Base-by-base conservation (phyloP, 2,329 filamentous ascomycete genomes). In the Fonsecaea erecta region DNA sequence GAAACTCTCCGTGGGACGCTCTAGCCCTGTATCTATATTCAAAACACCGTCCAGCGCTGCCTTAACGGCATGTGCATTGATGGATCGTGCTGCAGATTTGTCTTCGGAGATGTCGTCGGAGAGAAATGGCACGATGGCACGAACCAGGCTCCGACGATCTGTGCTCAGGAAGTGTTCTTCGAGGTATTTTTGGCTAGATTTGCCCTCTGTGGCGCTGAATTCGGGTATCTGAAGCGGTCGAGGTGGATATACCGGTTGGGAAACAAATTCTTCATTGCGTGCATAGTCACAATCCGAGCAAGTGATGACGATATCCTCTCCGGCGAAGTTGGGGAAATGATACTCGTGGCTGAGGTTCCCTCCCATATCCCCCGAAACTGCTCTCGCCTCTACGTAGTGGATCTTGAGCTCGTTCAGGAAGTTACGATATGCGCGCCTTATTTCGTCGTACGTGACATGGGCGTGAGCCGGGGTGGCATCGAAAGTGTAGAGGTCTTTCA, bases 401-500 rank as follows among this genome's bases (percentile, higher is more conserved):
- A 99, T 77, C 70, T 89, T 92, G 35, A 99, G 81, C 64, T 96
- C 91, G 52, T 90, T 80, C 72, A 99, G 96, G 57, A 99, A 85
- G 18, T 83, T 83, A 12, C 82, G 83, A 75, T 99, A 99, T 1
- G 90, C 90, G 40, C 77, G 76, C 56, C 90, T 86, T 2, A 97
- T 92, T 48, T 88, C 80, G 6, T 86, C 78, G 71, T 99, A 99
- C 0, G 94, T 97, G 56, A 85, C 79, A n/a, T 93, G 80, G 1
- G 94, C 94, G n/a, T 85, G 80, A 28, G 85, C 79, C 0, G 82
- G 75, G 3, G 84, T 89, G 37, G 84, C 80, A 74, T 99, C 95
- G 74, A 99, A 99, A 0, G 93, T 97, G 76, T 99, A 99, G 0
- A 99, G 84, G 76, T 99, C 95, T 77, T 99, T 99, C 95, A 99